phyloP scores from a whole-genome alignment of 2,329 filamentous ascomycete genomes.

The Talaromyces sp. region DNA sequence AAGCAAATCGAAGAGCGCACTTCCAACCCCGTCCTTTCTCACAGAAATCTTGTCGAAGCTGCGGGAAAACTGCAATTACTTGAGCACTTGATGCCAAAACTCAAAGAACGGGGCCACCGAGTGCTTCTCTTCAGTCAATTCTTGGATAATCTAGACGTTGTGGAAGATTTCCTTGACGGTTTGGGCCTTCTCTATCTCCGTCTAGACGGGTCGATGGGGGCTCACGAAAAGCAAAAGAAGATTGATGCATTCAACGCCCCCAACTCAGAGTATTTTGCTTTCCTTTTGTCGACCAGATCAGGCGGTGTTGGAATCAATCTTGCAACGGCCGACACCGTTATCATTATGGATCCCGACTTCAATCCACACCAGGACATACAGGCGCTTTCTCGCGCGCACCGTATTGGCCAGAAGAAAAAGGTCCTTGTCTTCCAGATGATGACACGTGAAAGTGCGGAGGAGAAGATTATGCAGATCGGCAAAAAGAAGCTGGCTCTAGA shows the following conservation, averaged over 20 bases:
- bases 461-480: conserved; percentile 94
- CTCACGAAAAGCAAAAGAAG: conserved; percentile 83
- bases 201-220: conserved; percentile 77
- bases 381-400: conserved; percentile 86
- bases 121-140: conserved; percentile 97
- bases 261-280: conserved; percentile 77
- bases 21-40: conserved; percentile 55
- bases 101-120: conserved; percentile 78
- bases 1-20: conserved; percentile 79
- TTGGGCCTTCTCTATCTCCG: conserved; percentile 69
- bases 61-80: conserved; percentile 83
- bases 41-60: conserved; percentile 83
- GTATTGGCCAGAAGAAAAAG: conserved; percentile 93
- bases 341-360: conserved; percentile 94
- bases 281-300: conserved; percentile 87
- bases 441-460: conserved; percentile 82
- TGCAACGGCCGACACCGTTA: conserved; percentile 93
- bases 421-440: conserved; percentile 94
- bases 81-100: conserved; percentile 78
- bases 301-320: conserved; percentile 97
- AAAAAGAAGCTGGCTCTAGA: conserved; percentile 95
- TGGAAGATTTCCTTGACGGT: conserved; percentile 84
- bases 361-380: conserved; percentile 98
- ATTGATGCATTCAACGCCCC: conserved; percentile 93
- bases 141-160: conserved; percentile 74